Conservation (phyloP, 192 early-diverging fungal genomes). For the Entomortierella beljakovae region DNA sequence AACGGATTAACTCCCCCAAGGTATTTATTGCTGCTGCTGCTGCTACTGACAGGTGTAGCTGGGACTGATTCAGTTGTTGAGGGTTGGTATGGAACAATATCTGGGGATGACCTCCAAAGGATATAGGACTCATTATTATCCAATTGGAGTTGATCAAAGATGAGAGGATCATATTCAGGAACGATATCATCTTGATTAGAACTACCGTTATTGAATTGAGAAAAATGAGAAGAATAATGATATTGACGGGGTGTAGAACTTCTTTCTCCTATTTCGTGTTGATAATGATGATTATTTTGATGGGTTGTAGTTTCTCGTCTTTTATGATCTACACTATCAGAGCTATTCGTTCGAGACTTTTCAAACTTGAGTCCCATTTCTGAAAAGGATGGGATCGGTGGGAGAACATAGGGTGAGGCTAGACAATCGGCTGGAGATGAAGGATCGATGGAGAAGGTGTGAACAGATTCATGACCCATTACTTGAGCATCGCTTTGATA, state of each 20-base stretch:
- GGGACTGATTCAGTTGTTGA: neutral
- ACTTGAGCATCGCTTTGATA: neutral
- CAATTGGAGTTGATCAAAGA: constrained; percentile 39
- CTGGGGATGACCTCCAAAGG: constrained; percentile 26
- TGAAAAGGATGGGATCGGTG: constrained; percentile 40
- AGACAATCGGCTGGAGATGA: constrained; percentile 26
- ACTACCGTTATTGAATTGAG: neutral
- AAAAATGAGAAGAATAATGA: neutral
- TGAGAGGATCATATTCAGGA: constrained; percentile 14
- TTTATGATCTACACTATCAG: neutral
- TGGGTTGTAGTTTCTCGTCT: neutral
- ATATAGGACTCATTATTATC: constrained; percentile 45
- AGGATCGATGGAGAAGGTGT: constrained; percentile 4
- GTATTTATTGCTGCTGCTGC: neutral
- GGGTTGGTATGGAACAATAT: neutral
- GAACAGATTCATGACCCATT: constrained; percentile 2
- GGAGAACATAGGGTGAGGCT: constrained; percentile 22
- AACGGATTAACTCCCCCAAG: constrained; percentile 17
- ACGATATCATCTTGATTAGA: neutral
- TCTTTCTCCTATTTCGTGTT: neutral
- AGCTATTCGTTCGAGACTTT: constrained; percentile 14
- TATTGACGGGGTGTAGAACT: constrained; percentile 1
- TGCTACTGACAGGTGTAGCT: neutral
- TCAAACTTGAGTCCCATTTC: constrained; percentile 41
- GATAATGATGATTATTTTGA: neutral